Base-by-base conservation (phyloP, 1,139 yeast species). In the Zygosaccharomyces pseudobailii region DNA sequence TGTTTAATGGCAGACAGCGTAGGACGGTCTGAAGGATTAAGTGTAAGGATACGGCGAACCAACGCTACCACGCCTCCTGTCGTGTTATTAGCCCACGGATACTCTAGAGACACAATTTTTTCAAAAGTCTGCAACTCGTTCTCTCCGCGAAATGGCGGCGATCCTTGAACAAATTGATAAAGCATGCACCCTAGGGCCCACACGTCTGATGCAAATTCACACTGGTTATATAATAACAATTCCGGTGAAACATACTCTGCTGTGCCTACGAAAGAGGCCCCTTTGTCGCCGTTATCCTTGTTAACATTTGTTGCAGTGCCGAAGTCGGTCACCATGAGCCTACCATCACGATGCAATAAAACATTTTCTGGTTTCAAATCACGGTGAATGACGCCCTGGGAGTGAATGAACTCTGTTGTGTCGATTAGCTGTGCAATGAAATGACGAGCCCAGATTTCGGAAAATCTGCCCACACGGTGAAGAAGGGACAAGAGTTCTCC, bases 401-500 rank as follows among this genome's bases (percentile, higher is more conserved):
- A 78, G 60, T 85, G 94, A 75, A 85, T 83, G 62, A 78, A 84
- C 51, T 77, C 79, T 42, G 90, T 72, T 0, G 90, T 88, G 52
- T 80, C 81, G 37, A 94, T 76, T 49, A 92, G 72, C 63, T 90
- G 95, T 66, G 76, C 75, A 73, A 88, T 77, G 67, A 56, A 84
- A 62, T 88, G 89, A 53, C 82, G 76, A 9, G 94, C 77, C 61
- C 95, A 80, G 3, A 74, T 77, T 62, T 89, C 96, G 61, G 83
- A 87, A 38, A 92, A 72, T 0, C 94, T 81, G 6, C 89, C 90
- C 59, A 84, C 72, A 56, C 80, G 79, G 60, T 90, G 87, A 53
- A 92, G 81, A 52, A 90, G 72, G 2, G 89, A 77, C 46, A 94
- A 73, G 35, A 92, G 71, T 67, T 92, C 99, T 6, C 99, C 99